Evolutionary conservation across 208 protist species (phyloP), one percentile per base, ranked within the genome.

Genomic region (Trypanosomatidae sp.): DNA sequence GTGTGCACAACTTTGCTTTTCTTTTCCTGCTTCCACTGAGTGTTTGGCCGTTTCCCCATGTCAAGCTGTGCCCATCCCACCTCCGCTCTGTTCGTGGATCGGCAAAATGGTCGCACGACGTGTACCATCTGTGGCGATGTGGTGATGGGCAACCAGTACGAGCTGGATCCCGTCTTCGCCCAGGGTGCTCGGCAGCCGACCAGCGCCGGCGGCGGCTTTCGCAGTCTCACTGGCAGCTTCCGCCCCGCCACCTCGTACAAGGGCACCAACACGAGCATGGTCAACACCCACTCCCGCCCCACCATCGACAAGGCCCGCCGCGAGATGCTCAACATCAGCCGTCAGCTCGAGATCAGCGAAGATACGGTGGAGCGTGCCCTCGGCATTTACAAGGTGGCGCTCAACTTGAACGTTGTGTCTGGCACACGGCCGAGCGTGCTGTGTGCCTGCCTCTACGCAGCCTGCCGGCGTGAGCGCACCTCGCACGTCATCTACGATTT

Each of bases 401-500:
- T 92, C 36, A 62, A 55, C 59, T 55, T 91, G 43, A 94, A 94
- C 69, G 89, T 83, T 2, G 76, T 97, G 36, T 85, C 87, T n/a
- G 93, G 93, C 47, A 87, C 89, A 25, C 81, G 90, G 19, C 71
- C 79, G 30, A 79, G 74, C 41, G 77, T 97, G 30, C 71, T 97
- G 36, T 93, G 86, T 72, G 93, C 95, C 7, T 97, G 90, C 64
- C 75, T 98, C 3, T 98, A 98, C 71, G 85, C 88, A 30, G 88
- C 89, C 0, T 97, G 92, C 73, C 81, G 95, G 12, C 81, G 86
- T 13, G 89, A 97, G 70, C 76, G 86, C 25, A 94, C 90, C 3
- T 87, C 90, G 64, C 93, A 97, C 74, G 87, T 98, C 77, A 91
- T 98, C 46, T 93, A 95, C 67, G 95, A 98, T 74, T 98, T 98